A percentile compares a stretch with the other conserved stretches of the same genome.
These are phyloP conservation scores for Colletotrichum lentis DNA, from an alignment of 2,329 filamentous ascomycete genomes.

Conservation along the genomic window DNA sequence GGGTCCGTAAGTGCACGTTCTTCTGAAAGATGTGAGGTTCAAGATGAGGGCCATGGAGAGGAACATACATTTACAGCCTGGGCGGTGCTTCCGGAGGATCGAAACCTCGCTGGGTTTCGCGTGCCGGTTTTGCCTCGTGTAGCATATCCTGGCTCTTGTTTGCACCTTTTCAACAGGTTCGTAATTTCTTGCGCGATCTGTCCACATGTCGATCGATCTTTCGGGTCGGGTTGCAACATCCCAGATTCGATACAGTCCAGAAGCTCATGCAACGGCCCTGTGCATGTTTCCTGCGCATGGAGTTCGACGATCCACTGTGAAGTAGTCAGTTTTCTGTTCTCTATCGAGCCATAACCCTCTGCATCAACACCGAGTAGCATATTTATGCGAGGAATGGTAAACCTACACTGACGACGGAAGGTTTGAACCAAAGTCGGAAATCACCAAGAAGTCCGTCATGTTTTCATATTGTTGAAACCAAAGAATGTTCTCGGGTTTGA, in stretches of 20 bases:
- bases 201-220: background rate
- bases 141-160: too few relatives aligned
- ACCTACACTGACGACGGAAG: background rate
- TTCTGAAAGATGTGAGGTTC: too few relatives aligned
- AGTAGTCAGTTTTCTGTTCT: background rate
- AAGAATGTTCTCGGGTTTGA: conserved; percentile 39
- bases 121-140: too few relatives aligned
- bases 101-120: too few relatives aligned
- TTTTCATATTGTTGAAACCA: conserved; percentile 21
- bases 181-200: background rate
- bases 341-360: background rate
- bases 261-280: background rate
- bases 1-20: too few relatives aligned
- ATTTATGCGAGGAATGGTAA: too few relatives aligned
- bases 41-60: too few relatives aligned
- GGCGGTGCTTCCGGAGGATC: too few relatives aligned
- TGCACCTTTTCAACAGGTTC: too few relatives aligned
- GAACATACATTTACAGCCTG: too few relatives aligned
- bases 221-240: background rate
- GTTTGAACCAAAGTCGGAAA: conserved; percentile 19
- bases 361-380: too few relatives aligned
- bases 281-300: background rate
- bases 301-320: background rate
- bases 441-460: background rate
- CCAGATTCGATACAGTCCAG: background rate